Percentiles rank a stretch among this genome's conserved stretches.
Conservation (phyloP, 345 rosid genomes). For the Bretschneidera sinensis region DNA sequence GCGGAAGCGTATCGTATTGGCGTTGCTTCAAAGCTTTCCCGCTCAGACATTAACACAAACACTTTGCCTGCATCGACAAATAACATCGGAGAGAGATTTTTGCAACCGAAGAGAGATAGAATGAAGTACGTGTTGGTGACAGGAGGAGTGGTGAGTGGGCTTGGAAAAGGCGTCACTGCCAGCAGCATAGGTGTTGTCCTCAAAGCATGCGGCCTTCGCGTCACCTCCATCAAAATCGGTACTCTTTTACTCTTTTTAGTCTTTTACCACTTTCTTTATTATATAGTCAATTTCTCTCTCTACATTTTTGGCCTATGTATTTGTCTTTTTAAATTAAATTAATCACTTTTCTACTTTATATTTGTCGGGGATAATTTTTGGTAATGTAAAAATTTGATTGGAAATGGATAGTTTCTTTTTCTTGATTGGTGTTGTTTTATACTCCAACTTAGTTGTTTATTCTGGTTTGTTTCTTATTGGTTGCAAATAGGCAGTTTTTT, state of each 20-base stretch:
- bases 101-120: conserved; percentile 5
- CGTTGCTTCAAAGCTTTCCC: conserved; percentile 13
- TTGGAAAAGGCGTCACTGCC: conserved; percentile 97
- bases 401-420: too few species aligned
- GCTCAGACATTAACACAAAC: conserved; percentile 45
- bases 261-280: neutral
- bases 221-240: conserved; percentile 98
- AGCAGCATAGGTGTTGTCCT: conserved; percentile 97
- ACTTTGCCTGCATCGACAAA: conserved; percentile 25
- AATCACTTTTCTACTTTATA: neutral
- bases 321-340: neutral
- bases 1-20: neutral
- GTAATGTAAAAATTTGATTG: too few species aligned
- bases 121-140: conserved; percentile 96
- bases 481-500: neutral
- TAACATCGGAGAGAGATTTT: neutral
- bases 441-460: too few species aligned
- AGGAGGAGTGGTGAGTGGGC: conserved; percentile 97
- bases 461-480: neutral
- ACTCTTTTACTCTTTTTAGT: conserved; percentile 12
- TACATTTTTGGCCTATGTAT: too few species aligned
- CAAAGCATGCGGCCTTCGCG: conserved; percentile 90
- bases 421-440: too few species aligned
- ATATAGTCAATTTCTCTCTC: neutral
- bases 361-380: neutral